These are phyloP conservation scores for Penicillium cosmopolitanum DNA, from an alignment of 495 filamentous ascomycete species.

Conservation along the genomic window DNA sequence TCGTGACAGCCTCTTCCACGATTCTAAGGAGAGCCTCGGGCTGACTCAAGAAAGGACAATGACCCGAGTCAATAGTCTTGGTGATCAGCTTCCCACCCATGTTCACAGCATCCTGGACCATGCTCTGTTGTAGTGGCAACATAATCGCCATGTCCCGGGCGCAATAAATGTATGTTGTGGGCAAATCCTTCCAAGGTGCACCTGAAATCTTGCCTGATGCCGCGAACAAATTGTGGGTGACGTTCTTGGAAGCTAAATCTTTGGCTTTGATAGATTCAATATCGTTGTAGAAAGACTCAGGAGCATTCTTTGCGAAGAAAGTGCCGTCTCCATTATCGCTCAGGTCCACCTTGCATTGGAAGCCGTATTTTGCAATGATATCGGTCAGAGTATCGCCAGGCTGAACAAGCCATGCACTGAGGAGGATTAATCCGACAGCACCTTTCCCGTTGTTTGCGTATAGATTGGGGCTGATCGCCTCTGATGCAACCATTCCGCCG, in stretches of 20 bases:
- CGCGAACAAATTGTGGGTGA: conserved; percentile 17
- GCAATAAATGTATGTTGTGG: conserved; percentile 14
- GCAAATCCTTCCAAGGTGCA: conserved; percentile 20
- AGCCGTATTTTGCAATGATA: conserved; percentile 7
- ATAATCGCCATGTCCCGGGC: conserved; percentile 11
- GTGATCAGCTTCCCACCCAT: not conserved
- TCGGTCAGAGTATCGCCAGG: not conserved
- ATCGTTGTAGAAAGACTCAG: conserved; percentile 19
- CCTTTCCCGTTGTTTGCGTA: conserved; percentile 8
- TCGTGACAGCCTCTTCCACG: not conserved
- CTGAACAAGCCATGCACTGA: conserved; percentile 14
- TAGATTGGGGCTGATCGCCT: conserved; percentile 14
- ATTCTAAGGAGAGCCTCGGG: conserved; percentile 6
- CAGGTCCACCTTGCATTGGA: conserved; percentile 11
- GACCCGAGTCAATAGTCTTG: conserved; percentile 15
- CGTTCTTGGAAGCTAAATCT: conserved; percentile 13
- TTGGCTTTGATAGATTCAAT: conserved; percentile 5
- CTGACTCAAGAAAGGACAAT: conserved; percentile 20
- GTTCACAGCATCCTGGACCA: conserved; percentile 15
- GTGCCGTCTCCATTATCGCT: conserved; percentile 10
- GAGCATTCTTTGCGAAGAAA: conserved; percentile 12
- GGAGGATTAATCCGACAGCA: conserved; percentile 9
- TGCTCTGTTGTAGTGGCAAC: conserved; percentile 12
- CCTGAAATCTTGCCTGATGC: not conserved
- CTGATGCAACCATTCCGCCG: conserved; percentile 19